Conservation (phyloP, 2,329 filamentous ascomycete species). For the Colletotrichum gigasporum region DNA sequence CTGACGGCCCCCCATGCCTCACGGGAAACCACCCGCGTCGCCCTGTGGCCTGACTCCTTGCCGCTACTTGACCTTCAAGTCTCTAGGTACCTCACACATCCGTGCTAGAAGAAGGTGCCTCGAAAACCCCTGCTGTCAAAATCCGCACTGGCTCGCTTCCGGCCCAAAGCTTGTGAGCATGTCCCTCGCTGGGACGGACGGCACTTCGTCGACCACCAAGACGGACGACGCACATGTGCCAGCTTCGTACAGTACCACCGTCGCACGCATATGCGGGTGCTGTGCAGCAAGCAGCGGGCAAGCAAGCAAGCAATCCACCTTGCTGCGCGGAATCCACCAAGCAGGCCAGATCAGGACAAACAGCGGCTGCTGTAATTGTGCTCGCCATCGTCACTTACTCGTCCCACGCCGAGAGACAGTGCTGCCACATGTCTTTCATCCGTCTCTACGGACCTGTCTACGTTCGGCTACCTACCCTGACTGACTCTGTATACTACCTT, state of each 20-base stretch:
- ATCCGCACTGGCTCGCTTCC: conserved; percentile 3
- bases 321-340: neutral
- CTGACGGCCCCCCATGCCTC: neutral
- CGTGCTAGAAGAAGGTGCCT: neutral
- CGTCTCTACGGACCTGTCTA: neutral
- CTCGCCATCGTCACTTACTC: neutral
- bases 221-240: conserved; percentile 8
- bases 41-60: conserved; percentile 16
- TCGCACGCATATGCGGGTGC: conserved; percentile 22
- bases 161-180: conserved; percentile 12
- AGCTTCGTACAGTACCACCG: conserved; percentile 5
- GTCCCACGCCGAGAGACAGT: conserved; percentile 11
- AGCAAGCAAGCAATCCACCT: neutral
- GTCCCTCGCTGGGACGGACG: conserved; percentile 2
- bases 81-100: neutral
- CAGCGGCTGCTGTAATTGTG: neutral
- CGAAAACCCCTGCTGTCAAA: conserved; percentile 16
- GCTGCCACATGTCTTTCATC: neutral
- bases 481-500: no score
- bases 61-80: conserved; percentile 7
- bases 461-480: neutral
- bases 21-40: neutral
- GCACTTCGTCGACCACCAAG: conserved; percentile 14
- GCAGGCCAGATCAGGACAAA: neutral
- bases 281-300: neutral